These are phyloP conservation scores for Tolypocladium endophyticum DNA, from an alignment of 2,329 filamentous ascomycete species.

Conservation along the genomic window DNA sequence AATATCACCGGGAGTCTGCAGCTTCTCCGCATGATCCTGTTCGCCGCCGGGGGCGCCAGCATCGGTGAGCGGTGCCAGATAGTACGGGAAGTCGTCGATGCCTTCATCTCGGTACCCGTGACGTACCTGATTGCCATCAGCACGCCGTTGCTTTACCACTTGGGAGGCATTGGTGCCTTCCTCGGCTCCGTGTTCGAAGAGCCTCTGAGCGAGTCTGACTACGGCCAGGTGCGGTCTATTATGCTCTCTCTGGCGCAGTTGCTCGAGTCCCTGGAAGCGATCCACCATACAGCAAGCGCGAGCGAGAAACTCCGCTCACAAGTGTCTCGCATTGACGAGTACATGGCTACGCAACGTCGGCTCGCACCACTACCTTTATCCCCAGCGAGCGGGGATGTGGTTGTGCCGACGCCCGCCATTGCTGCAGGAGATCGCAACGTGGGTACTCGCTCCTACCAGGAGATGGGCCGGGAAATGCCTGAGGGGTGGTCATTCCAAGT, in stretches of 20 bases:
- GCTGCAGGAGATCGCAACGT: background rate
- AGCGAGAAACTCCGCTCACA: constrained; percentile 11
- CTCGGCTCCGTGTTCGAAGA: constrained; percentile 22
- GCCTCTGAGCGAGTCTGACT: constrained; percentile 16
- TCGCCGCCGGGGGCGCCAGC: constrained; percentile 14
- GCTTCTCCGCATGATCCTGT: constrained; percentile 19
- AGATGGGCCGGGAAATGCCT: background rate
- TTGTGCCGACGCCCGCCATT: background rate
- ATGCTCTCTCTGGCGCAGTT: constrained; percentile 20
- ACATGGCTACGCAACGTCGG: constrained; percentile 9
- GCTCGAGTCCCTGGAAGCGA: constrained; percentile 15
- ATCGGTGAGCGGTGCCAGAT: constrained; percentile 19
- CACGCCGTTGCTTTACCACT: constrained; percentile 20
- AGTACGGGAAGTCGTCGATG: constrained; percentile 16
- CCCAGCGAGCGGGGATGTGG: background rate
- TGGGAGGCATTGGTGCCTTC: constrained; percentile 22
- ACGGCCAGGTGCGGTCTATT: constrained; percentile 14
- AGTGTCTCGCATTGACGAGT: constrained; percentile 14
- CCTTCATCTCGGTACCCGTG: constrained; percentile 12
- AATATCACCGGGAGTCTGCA: constrained; percentile 24
- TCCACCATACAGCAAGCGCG: constrained; percentile 10
- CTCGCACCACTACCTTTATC: background rate
- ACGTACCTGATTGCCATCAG: constrained; percentile 15
- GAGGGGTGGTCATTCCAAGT: constrained; percentile 24
- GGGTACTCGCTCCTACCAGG: background rate